Base-by-base conservation (phyloP, 768 basidiomycete species). In the Mycena chlorophos region DNA sequence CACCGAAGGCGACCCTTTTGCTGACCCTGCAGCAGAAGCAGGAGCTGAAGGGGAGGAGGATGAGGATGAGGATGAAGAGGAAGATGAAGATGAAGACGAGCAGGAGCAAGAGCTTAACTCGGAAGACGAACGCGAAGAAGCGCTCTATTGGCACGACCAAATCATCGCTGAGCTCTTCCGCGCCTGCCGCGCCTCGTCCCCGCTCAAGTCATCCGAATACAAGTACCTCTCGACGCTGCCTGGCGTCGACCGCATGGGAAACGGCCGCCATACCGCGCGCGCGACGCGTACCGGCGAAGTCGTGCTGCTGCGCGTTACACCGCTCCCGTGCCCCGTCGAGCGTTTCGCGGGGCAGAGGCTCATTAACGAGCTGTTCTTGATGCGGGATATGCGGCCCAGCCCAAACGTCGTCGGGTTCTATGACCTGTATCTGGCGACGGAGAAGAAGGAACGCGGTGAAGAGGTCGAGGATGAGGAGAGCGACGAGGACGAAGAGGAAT, bases 381-480 rank as follows among this genome's bases (percentile, higher is more conserved):
- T 90, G 64, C 89, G 90, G 86, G 87, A 86, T 65, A 89, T 87
- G 69, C 85, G 82, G 12, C 81, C 84, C 37, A 86, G 87, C 65
- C 83, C 85, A 25, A 88, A 88, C 61, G 85, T 88, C 29, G 83
- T 88, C 70, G 86, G 85, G 65, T 88, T 86, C 67, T 66, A 86
- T n/a, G 85, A 88, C 2, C 73, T 84, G 17, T 88, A 86, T 69
- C 78, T 88, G 46, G 74, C 87, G 46, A 78, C 80, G 64, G 79
- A 72, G 6, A 25, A 27, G 6, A 17, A n/a, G n/a, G n/a, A n/a
- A n/a, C n/a, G n/a, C n/a, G n/a, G n/a, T n/a, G 40, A 46, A 28
- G 45, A 46, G 45, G 13, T 5, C 13, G 45, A 27, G 23, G 26
- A 26, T 46, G 45, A 28, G 45, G 45, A 46, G 6, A 17, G 17